Conservation (phyloP, 2,329 filamentous ascomycete genomes). For the Trichoderma pleuroti region DNA sequence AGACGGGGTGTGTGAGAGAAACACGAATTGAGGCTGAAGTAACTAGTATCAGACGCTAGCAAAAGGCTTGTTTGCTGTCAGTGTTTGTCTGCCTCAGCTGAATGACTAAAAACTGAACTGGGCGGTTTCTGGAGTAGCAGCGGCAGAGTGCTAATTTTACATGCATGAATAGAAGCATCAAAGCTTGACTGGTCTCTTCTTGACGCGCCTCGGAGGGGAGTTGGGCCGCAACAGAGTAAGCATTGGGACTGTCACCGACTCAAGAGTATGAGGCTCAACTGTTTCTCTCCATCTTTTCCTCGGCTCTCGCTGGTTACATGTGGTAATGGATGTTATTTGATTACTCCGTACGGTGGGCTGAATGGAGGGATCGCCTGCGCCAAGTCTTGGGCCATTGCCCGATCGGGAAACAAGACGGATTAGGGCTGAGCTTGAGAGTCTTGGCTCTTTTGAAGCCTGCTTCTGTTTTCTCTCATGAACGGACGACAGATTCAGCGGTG, state of each 20-base stretch:
- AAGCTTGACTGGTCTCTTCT: neutral
- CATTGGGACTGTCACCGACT: neutral
- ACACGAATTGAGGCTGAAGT: neutral
- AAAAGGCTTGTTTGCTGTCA: neutral
- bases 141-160: neutral
- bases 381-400: neutral
- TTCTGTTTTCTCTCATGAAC: neutral
- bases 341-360: neutral
- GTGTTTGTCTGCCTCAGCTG: neutral
- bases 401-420: neutral
- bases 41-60: neutral
- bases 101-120: neutral
- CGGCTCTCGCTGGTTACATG: neutral
- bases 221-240: neutral
- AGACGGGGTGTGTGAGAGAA: neutral
- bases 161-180: slow-evolving; percentile 4
- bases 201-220: neutral
- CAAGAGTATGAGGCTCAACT: neutral
- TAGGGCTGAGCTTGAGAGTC: neutral
- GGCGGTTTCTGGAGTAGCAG: neutral
- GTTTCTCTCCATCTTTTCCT: too few relatives aligned
- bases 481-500: neutral
- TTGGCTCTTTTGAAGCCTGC: neutral
- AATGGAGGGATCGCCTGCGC: neutral
- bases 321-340: too few relatives aligned